A percentile compares a stretch with the other conserved stretches of the same genome.
Conservation (phyloP, 2,329 filamentous ascomycete genomes). For the Pleomassaria siparia region DNA sequence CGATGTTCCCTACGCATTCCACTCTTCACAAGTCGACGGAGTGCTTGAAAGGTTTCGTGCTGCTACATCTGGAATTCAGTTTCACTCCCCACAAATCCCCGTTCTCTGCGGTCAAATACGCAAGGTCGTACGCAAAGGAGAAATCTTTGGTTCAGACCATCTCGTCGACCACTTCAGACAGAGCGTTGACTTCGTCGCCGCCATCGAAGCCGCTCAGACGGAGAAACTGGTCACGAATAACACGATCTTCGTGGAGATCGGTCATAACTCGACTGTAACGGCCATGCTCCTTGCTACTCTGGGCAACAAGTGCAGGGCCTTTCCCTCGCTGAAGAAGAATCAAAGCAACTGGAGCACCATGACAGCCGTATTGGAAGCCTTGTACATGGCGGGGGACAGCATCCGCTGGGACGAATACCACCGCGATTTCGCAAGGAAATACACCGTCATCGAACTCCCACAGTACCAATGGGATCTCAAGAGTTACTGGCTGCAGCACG, state of each 20-base stretch:
- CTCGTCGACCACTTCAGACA: slow-evolving; percentile 38
- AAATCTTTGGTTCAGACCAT: slow-evolving; percentile 16
- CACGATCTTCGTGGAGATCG: slow-evolving; percentile 23
- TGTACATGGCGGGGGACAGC: slow-evolving; percentile 54
- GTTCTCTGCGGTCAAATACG: slow-evolving; percentile 47
- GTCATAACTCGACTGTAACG: slow-evolving; percentile 9
- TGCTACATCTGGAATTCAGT: slow-evolving; percentile 26
- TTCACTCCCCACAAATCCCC: slow-evolving; percentile 5
- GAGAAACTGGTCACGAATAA: slow-evolving; percentile 6
- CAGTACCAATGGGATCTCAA: slow-evolving; percentile 40
- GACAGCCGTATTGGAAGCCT: slow-evolving; percentile 40
- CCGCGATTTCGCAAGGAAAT: slow-evolving; percentile 32
- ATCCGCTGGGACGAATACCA: slow-evolving; percentile 63
- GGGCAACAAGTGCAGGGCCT: slow-evolving; percentile 18
- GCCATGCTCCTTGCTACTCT: slow-evolving; percentile 19
- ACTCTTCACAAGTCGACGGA: slow-evolving; percentile 37
- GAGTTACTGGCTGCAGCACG: slow-evolving; percentile 43
- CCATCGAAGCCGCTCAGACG: slow-evolving; percentile 41
- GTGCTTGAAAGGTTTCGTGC: slow-evolving; percentile 42
- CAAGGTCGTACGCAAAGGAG: slow-evolving; percentile 47
- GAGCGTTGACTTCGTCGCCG: slow-evolving; percentile 45
- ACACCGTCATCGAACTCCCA: slow-evolving; percentile 28
- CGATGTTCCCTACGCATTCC: slow-evolving; percentile 11
- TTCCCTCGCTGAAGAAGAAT: slow-evolving; percentile 6
- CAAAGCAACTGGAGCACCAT: slow-evolving; percentile 23